Evolutionary conservation across 768 basidiomycete genomes (phyloP), one percentile per base, ranked within the genome.

Genomic region (Amanita inopinata): DNA sequence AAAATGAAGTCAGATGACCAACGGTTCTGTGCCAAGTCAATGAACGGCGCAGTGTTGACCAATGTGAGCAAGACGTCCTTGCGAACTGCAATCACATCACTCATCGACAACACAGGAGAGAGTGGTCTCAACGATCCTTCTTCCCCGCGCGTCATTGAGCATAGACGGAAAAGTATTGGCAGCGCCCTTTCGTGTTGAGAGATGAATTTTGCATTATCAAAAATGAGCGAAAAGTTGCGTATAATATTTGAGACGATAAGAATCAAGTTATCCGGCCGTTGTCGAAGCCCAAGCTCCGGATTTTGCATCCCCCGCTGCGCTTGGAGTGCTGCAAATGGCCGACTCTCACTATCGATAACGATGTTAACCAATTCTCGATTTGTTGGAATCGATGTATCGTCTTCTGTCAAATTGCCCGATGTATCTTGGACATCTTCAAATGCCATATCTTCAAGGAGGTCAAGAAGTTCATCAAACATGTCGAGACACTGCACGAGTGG

Each of bases 391-490:
- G 49, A 58, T 30, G 60, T 49, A 48, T 61, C 54, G 22, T 60
- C 54, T 30, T 64, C 54, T 38, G 57, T 52, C 20, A 52, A 28
- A 39, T 54, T 52, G 4, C 53, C 50, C 15, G 56, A 35, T 18
- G 34, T 33, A 30, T 61, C 56, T 46, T 73, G 71, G 23, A 61
- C 64, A 12, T 69, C 74, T 12, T 57, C 64, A 53, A 93, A 91
- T 3, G 84, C 84, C 35, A 73, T 61, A 44, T 94, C 90, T 56
- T 91, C 83, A 33, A 94, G 60, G 34, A 99, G 67, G 49, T 96
- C 93, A 36, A 97, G 63, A 19, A 89, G 60, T 53, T 97, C 93
- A 40, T 89, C 83, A 46, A 92, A 68, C 27, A 98, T 70, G 48
- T 94, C 92, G 3, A 67, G 65, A 49, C 87, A 85, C 46, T 84